Conservation (phyloP, 805 yeast genomes). For the Yueomyces sp. region DNA sequence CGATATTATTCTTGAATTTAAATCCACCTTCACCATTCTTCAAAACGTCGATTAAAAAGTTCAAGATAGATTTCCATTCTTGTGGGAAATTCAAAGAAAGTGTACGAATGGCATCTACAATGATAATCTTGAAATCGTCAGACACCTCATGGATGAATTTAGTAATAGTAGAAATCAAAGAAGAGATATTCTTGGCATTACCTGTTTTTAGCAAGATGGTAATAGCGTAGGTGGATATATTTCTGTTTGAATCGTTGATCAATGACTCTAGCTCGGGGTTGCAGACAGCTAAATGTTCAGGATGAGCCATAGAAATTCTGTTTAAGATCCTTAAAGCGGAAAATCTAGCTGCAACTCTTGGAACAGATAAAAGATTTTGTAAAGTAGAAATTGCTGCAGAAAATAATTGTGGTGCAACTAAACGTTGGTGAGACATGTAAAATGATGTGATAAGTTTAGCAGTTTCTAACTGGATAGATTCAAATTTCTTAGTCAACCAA, state of each 20-base stretch:
- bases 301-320: constrained; percentile 67
- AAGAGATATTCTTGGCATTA: constrained; percentile 76
- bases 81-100: constrained; percentile 87
- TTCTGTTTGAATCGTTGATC: constrained; percentile 78
- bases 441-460: constrained; percentile 39
- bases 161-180: constrained; percentile 76
- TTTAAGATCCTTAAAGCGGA: constrained; percentile 87
- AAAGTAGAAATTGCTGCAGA: constrained; percentile 60
- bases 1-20: constrained; percentile 70
- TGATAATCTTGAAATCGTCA: constrained; percentile 90
- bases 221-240: constrained; percentile 92
- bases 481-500: constrained; percentile 70
- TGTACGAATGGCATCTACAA: constrained; percentile 87
- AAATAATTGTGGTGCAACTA: constrained; percentile 50
- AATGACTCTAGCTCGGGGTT: constrained; percentile 77
- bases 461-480: constrained; percentile 86
- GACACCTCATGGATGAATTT: constrained; percentile 86
- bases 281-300: constrained; percentile 66
- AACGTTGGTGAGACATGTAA: constrained; percentile 41
- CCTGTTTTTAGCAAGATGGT: constrained; percentile 93
- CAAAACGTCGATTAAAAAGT: constrained; percentile 69
- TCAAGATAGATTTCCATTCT: constrained; percentile 70
- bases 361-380: constrained; percentile 68
- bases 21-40: constrained; percentile 81
- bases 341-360: constrained; percentile 80